Evolutionary conservation across 2,329 filamentous ascomycete genomes (phyloP).

Genomic region (Claviceps digitariae): DNA sequence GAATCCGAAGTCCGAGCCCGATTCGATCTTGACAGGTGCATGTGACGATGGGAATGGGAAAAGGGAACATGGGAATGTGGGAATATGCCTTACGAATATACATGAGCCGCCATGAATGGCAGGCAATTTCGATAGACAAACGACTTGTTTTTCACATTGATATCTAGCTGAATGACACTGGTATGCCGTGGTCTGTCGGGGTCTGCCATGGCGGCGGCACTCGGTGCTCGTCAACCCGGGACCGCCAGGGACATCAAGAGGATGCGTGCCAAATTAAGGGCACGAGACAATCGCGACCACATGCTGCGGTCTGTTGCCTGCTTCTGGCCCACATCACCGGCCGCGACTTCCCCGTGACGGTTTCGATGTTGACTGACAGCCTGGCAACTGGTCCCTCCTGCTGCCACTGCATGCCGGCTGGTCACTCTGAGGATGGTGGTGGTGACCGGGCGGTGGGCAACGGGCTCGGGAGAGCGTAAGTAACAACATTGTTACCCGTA

Average conservation of each 20-base stretch:
- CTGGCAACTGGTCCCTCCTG: conserved; percentile 6
- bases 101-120: not conserved
- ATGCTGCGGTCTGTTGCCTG: conserved; percentile 3
- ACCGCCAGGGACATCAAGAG: not conserved
- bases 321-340: not conserved
- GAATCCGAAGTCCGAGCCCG: not conserved
- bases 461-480: too few relatives aligned
- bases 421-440: conserved; percentile 1
- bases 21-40: not conserved
- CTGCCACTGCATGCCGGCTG: not conserved
- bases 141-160: not conserved
- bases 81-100: conserved; percentile 1
- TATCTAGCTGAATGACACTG: not conserved
- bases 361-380: not conserved
- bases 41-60: not conserved
- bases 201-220: not conserved
- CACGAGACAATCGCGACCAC: not conserved
- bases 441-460: not conserved
- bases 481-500: not conserved
- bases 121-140: conserved; percentile 1
- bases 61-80: not conserved
- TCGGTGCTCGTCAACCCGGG: not conserved
- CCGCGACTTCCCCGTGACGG: conserved; percentile 2
- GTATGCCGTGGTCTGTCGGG: not conserved
- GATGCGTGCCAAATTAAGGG: too few relatives aligned